Conservation (phyloP, 179 eudicot genomes). For the Nepenthes alata region DNA sequence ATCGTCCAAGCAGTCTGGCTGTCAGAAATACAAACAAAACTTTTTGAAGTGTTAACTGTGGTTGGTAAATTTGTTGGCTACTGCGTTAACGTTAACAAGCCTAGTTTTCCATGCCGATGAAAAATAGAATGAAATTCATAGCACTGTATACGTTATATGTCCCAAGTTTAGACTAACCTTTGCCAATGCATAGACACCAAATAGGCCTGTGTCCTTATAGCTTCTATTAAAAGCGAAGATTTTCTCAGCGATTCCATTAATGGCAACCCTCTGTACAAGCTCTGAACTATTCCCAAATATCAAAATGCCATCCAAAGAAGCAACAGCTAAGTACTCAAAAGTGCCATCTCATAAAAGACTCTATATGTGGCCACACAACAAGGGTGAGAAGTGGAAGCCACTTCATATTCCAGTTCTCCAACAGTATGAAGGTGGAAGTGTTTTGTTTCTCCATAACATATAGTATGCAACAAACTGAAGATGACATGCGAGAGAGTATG, state of each 20-base stretch:
- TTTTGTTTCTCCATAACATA: no score
- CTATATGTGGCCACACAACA: no score
- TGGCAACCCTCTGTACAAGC: constrained; percentile 66
- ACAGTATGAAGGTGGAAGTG: no score
- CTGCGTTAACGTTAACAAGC: background rate
- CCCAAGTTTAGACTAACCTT: constrained; percentile 30
- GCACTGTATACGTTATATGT: background rate
- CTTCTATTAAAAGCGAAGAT: constrained; percentile 60
- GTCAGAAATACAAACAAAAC: constrained; percentile 7
- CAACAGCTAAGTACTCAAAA: background rate
- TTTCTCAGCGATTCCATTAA: constrained; percentile 66
- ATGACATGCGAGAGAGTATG: no score
- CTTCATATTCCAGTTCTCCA: no score
- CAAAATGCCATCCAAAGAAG: constrained; percentile 5
- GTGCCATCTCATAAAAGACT: no score
- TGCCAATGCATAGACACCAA: constrained; percentile 78
- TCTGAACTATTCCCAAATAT: constrained; percentile 38
- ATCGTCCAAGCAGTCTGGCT: constrained; percentile 70
- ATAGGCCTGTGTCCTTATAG: constrained; percentile 75
- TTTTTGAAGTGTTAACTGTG: background rate
- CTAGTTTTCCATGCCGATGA: no score
- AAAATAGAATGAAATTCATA: no score
- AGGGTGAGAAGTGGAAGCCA: no score
- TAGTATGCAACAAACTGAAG: no score
- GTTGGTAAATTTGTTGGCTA: background rate